Percentiles rank a stretch among this genome's conserved stretches.
These are phyloP conservation scores for Leptographium galeiforme DNA, from an alignment of 2,329 filamentous ascomycete genomes.

Conservation along the genomic window DNA sequence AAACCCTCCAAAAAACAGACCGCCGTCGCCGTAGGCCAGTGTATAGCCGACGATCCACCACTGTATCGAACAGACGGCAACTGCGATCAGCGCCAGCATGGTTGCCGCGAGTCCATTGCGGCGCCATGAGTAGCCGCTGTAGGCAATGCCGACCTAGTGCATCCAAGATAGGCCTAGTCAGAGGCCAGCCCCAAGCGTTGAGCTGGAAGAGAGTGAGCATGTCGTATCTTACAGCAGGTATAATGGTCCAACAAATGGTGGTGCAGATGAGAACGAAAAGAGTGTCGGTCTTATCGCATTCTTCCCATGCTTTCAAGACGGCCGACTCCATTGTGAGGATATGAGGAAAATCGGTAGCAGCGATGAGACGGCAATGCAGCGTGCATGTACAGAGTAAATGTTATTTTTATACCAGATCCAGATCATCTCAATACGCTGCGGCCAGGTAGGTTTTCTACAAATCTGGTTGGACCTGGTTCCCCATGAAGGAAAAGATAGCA, in stretches of 20 bases:
- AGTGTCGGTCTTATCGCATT: conserved; percentile 4
- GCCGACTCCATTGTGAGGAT: background rate
- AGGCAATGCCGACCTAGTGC: conserved; percentile 5
- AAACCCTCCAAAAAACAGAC: conserved; percentile 75
- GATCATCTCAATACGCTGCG: too few relatives aligned
- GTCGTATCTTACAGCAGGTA: background rate
- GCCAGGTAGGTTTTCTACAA: too few relatives aligned
- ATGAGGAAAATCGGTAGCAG: background rate
- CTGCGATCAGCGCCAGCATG: conserved; percentile 61
- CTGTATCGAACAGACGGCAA: conserved; percentile 83
- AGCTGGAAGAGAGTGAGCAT: background rate
- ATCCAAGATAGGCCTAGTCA: background rate
- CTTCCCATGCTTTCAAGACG: conserved; percentile 1
- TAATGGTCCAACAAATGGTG: conserved; percentile 6
- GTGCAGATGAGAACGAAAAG: conserved; percentile 7
- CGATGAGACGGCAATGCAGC: background rate
- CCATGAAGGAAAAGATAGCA: background rate
- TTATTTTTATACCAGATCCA: too few relatives aligned
- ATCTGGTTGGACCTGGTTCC: background rate
- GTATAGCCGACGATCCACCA: conserved; percentile 99
- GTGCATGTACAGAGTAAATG: background rate
- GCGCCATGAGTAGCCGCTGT: conserved; percentile 6
- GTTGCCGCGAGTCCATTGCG: conserved; percentile 5
- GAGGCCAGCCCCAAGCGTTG: background rate
- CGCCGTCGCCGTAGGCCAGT: conserved; percentile 70